Conservation (phyloP, 306 rosid species). For the Trifolium fragiferum region DNA sequence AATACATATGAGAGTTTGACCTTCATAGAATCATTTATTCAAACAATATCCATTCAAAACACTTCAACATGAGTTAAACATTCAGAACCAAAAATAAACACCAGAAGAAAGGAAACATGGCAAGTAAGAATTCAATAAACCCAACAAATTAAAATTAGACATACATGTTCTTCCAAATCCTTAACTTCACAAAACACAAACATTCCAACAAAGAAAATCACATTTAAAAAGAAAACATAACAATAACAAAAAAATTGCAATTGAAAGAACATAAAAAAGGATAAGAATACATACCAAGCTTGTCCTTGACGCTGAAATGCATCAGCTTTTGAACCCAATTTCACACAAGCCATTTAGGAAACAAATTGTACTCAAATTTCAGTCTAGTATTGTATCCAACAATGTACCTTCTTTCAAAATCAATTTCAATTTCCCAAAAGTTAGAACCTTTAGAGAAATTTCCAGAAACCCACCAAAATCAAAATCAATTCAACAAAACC, state of each 20-base stretch:
- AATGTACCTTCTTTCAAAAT: constrained; percentile 58
- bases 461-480: constrained; percentile 39
- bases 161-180: constrained; percentile 9
- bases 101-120: not conserved
- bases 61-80: not conserved
- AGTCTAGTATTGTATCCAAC: constrained; percentile 34
- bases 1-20: not conserved
- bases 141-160: not conserved
- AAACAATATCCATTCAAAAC: not conserved
- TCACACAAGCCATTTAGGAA: constrained; percentile 76
- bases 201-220: constrained; percentile 1
- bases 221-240: constrained; percentile 22
- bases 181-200: constrained; percentile 25
- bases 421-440: constrained; percentile 40
- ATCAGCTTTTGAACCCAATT: constrained; percentile 95
- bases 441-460: constrained; percentile 29
- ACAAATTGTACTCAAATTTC: constrained; percentile 35
- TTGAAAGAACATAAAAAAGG: constrained; percentile 24
- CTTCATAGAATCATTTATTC: constrained; percentile 17
- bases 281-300: constrained; percentile 66
- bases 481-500: constrained; percentile 17
- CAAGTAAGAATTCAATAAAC: constrained; percentile 19
- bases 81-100: constrained; percentile 14
- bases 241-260: constrained; percentile 27
- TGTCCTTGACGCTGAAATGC: constrained; percentile 97